Percentiles rank a stretch among this genome's conserved stretches.
phyloP scores from a whole-genome alignment of 495 filamentous ascomycete genomes.

The Xylaria cubensis region DNA sequence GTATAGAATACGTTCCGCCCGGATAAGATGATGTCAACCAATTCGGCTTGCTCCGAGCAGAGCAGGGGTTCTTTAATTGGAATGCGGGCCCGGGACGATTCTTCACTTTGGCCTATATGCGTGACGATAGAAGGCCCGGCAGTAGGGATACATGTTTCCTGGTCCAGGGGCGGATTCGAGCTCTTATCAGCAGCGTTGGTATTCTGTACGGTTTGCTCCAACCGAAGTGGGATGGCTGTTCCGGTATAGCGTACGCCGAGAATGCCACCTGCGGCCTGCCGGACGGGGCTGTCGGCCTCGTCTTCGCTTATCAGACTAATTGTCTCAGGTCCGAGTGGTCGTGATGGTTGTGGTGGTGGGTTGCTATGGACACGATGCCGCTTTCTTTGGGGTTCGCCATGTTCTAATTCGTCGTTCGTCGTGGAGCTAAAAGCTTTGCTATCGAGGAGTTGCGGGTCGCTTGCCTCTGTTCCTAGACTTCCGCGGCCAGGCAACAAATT shows the following conservation, averaged over 20 bases:
- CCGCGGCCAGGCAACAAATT: background rate
- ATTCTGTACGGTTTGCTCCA: no score
- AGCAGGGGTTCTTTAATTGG: conserved; percentile 21
- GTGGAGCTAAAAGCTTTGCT: background rate
- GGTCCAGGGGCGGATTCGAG: background rate
- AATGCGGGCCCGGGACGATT: background rate
- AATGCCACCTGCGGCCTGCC: background rate
- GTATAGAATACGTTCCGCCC: conserved; percentile 67
- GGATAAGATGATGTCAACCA: conserved; percentile 56
- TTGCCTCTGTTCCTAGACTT: background rate
- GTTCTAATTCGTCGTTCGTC: background rate
- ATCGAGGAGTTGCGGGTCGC: background rate
- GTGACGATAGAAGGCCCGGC: background rate
- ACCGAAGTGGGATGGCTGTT: background rate
- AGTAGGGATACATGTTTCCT: background rate
- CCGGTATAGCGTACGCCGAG: background rate
- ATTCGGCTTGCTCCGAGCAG: conserved; percentile 53
- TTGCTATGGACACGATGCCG: conserved; percentile 8
- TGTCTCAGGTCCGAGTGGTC: background rate
- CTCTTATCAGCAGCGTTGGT: background rate
- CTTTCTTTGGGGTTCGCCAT: conserved; percentile 16
- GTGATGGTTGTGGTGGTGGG: background rate
- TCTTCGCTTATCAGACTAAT: conserved; percentile 17
- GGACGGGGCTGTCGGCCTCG: background rate
- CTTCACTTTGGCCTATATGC: background rate